Base-by-base conservation (phyloP, 1,284 basidiomycete species). In the Melampsora occidentalis region DNA sequence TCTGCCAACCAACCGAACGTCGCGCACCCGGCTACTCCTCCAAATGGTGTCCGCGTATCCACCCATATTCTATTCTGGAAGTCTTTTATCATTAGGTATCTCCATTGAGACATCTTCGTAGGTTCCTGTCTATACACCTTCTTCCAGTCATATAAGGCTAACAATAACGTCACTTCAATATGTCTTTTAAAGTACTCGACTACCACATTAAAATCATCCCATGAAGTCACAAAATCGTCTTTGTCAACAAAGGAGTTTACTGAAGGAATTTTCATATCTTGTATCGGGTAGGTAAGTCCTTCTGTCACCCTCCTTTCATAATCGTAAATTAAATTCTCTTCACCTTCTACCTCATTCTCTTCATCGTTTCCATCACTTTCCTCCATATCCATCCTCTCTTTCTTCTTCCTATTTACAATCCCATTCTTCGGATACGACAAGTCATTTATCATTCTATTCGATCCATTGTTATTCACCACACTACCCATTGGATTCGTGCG, bases 121-220 rank as follows among this genome's bases (percentile, higher is more conserved):
- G 22, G 48, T 22, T 28, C 49, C 14, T 69, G 67, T 3, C 67
- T 16, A 33, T 70, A 70, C 1, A 48, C 53, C 51, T 70, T 61
- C 20, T 59, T 51, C 68, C 68, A 70, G 10, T 70, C n/a, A n/a
- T 9, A 65, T 12, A 39, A 14, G 16, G 28, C 35, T 10, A 18
- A 66, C 25, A 42, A 25, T 9, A 66, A 22, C 0, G n/a, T 16
- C n/a, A 16, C 39, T 10, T 0, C 3, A 1, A 12, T 14, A 22
- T 48, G 5, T 33, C 1, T 2, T 18, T 22, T 25, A 18, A 69
- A 69, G 16, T 69, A 42, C 12, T 9, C 25, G 1, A 20, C 25
- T 12, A 69, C 67, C 2, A 48, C 14, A 7, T 51, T 48, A 16
- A 51, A 69, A 69, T 69, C 39, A 51, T 69, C 67, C 67, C 67